Base-by-base conservation (phyloP, 163 green algal genomes). In the Scenedesmus sp. region DNA sequence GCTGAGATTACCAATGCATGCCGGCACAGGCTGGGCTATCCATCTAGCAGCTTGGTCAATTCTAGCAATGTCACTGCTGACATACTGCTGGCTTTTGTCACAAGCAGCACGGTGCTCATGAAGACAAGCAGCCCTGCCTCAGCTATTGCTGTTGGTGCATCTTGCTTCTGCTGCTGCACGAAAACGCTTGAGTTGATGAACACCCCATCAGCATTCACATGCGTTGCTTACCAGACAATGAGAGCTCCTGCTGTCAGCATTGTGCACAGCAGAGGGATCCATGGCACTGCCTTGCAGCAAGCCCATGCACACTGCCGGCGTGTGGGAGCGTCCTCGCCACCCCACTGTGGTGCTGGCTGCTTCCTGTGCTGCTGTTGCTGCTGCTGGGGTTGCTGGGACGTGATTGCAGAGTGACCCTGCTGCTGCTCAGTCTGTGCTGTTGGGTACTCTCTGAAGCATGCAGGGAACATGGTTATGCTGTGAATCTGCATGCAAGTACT, bases 181-280 rank as follows among this genome's bases (percentile, higher is more conserved):
- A 46, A 46, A 46, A 46, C 34, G 34, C 34, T 46, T 46, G 34
- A 46, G 34, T 0, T 0, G 34, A 46, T 46, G 0, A 46, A 46
- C 1, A 8, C 59, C 8, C 70, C 70, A 79, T 23, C 5, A 70
- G 62, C 2, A 18, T 79, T 52, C 4, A 23, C 70, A 16, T 13
- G 70, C 70, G 26, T 23, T 70, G 67, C 83, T 88, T n/a, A 88
- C 83, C 83, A 88, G 7, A 88, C 83, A 77, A 88, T 52, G 15
- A 88, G 54, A 13, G 83, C 83, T 26, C 57, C 83, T 60, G 54
- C 57, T 26, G 83, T 18, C 52, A 77, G 23, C 66, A 66, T 52
- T 15, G 83, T 52, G 54, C 83, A 88, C 23, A 88, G n/a, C 6
- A 59, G 10, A 15, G 83, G 57, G 18, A 88, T 88, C 83, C 83